phyloP scores from a whole-genome alignment of 768 basidiomycete species.

The Boletus pseudopeckii region DNA sequence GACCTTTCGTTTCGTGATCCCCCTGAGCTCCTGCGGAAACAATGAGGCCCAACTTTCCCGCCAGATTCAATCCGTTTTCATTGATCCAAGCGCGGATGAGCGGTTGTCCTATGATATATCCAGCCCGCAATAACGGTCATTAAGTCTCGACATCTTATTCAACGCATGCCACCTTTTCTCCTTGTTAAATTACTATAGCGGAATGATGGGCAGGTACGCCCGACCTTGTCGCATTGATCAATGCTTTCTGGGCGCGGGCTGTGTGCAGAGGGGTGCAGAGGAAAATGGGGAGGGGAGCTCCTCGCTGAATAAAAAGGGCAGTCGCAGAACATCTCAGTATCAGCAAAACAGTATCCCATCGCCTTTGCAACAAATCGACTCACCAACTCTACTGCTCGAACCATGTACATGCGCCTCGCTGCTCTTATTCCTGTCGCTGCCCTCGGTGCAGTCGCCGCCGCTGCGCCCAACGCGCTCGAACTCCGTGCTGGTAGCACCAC shows the following conservation, averaged over 20 bases:
- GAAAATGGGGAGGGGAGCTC: background rate
- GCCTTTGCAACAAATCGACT: background rate
- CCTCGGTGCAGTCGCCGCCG: slow-evolving; percentile 1
- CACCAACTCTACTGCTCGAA: background rate
- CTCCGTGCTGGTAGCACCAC: background rate
- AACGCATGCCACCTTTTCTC: too few relatives aligned
- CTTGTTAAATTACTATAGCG: too few relatives aligned
- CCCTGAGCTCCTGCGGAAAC: background rate
- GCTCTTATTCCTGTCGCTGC: slow-evolving; percentile 10
- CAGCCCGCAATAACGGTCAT: background rate
- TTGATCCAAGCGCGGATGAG: background rate
- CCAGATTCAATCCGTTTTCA: background rate
- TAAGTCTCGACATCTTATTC: background rate
- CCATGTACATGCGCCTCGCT: slow-evolving; percentile 8
- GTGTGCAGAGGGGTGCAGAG: background rate
- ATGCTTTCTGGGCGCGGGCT: background rate
- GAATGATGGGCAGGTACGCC: background rate
- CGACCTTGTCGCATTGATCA: background rate
- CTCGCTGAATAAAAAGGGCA: background rate
- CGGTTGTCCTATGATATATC: background rate
- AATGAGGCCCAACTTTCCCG: background rate
- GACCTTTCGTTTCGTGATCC: background rate
- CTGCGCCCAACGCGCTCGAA: background rate
- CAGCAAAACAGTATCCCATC: background rate
- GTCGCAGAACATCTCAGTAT: too few relatives aligned